phyloP scores from a whole-genome alignment of 371 early-diverging fungal genomes.

The Funneliformis caledonium region DNA sequence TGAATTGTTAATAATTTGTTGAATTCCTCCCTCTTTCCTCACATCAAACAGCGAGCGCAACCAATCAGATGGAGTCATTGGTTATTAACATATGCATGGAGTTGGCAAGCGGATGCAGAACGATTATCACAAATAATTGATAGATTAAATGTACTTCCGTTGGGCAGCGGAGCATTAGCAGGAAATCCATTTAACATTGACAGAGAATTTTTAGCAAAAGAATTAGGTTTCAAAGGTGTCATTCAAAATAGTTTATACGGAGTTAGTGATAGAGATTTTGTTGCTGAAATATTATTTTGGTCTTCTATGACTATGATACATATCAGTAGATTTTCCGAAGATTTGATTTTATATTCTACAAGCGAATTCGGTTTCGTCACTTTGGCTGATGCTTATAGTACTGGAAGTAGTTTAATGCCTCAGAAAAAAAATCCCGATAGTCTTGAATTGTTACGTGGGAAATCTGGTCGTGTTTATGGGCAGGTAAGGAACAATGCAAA shows the following conservation, averaged over 20 bases:
- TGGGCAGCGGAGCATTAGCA: slow-evolving; percentile 94
- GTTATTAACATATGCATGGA: slow-evolving; percentile 86
- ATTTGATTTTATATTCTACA: slow-evolving; percentile 90
- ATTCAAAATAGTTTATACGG: slow-evolving; percentile 89
- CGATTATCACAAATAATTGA: slow-evolving; percentile 80
- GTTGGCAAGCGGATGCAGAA: slow-evolving; percentile 86
- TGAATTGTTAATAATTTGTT: not conserved
- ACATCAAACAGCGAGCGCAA: slow-evolving; percentile 78
- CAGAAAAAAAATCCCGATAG: slow-evolving; percentile 99
- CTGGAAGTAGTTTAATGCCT: slow-evolving; percentile 98
- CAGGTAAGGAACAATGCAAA: slow-evolving; percentile 51
- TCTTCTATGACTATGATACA: slow-evolving; percentile 87
- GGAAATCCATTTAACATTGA: slow-evolving; percentile 97
- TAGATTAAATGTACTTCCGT: slow-evolving; percentile 83
- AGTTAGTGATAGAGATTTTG: slow-evolving; percentile 94
- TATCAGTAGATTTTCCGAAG: slow-evolving; percentile 91
- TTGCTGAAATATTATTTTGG: slow-evolving; percentile 95
- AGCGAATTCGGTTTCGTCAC: slow-evolving; percentile 93
- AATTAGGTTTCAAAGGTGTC: slow-evolving; percentile 84
- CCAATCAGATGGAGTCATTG: slow-evolving; percentile 97
- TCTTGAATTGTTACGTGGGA: slow-evolving; percentile 94
- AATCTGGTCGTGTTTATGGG: slow-evolving; percentile 95
- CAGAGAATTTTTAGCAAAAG: slow-evolving; percentile 83
- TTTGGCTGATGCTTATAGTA: slow-evolving; percentile 92
- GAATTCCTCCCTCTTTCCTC: not conserved